Base-by-base conservation (phyloP, 305 asterid genomes). In the Solanum hybrid region DNA sequence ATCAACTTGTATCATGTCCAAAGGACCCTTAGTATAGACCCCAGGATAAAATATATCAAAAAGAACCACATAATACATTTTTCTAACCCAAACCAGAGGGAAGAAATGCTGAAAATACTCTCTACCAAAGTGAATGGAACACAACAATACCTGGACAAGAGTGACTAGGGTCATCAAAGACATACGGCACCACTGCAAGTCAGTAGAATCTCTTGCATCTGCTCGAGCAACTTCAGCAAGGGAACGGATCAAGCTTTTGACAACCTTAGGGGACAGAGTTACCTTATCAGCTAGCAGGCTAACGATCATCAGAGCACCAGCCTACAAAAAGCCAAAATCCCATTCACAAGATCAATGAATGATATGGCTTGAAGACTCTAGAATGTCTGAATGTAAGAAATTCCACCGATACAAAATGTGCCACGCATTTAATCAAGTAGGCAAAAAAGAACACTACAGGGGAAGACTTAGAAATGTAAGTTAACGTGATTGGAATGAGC, bases 241-340 rank as follows among this genome's bases (percentile, higher is more conserved):
- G 39, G 93, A 94, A 89, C 94, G 95, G 93, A 95, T 90, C 93
- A 96, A 95, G 92, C 95, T 93, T 92, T 91, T 96, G 90, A 94
- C 95, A 89, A 94, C 94, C 89, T 87, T 90, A 85, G 96, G 90
- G 80, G 98, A 92, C 91, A 97, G 93, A 82, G 95, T 90, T 87
- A 94, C 94, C 94, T 94, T 96, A 92, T 95, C 96, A 89, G 98
- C 94, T 51, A 97, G 96, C 91, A 96, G 91, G 91, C 98, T 95
- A 79, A 94, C 95, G 93, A 97, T 97, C 97, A 97, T 97, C 75
- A 97, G 90, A 40, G 98, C 97, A 33, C 98, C 98, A 89, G 99
- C 98, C 99, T 97, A 93, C 88, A 33, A 85, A 81, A 85, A 35
- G 64, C 22, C 77, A 74, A 89, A 35, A 26, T 75, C 69, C 35